Percentiles rank a stretch among this genome's conserved stretches.
These are phyloP conservation scores for Ustilago cynodontis DNA, from an alignment of 1,284 basidiomycete species.

Conservation along the genomic window DNA sequence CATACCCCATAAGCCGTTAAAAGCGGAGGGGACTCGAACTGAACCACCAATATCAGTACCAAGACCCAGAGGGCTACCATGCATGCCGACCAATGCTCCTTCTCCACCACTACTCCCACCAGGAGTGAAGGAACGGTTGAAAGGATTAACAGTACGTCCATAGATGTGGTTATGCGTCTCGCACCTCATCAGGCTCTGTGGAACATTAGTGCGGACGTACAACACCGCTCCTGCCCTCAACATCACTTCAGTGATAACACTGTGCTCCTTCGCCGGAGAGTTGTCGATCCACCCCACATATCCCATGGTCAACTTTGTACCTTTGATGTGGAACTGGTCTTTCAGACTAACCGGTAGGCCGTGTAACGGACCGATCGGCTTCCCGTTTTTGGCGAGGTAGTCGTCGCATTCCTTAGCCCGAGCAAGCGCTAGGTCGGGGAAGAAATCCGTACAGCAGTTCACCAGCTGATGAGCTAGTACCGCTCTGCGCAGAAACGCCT, in stretches of 20 bases:
- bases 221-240: conserved; percentile 80
- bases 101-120: conserved; percentile 86
- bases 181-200: conserved; percentile 85
- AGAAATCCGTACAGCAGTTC: conserved; percentile 51
- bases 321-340: conserved; percentile 75
- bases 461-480: conserved; percentile 49
- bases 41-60: conserved; percentile 77
- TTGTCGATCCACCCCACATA: conserved; percentile 74
- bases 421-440: conserved; percentile 74
- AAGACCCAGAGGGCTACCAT: conserved; percentile 81
- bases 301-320: conserved; percentile 79
- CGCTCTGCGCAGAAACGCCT: conserved; percentile 46
- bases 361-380: conserved; percentile 75
- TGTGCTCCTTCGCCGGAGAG: conserved; percentile 1
- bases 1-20: conserved; percentile 83
- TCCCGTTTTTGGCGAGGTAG: conserved; percentile 76
- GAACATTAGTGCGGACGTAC: conserved; percentile 83
- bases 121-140: conserved; percentile 76
- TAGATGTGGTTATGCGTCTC: conserved; percentile 86
- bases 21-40: conserved; percentile 82
- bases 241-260: conserved; percentile 73
- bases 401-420: conserved; percentile 77
- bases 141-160: conserved; percentile 81
- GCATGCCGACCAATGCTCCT: conserved; percentile 79
- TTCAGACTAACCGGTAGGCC: conserved; percentile 81